A percentile compares a stretch with the other conserved stretches of the same genome.
Evolutionary conservation across 1,139 yeast species (phyloP).

Genomic region (Yamadazyma spencermartinsiae): DNA sequence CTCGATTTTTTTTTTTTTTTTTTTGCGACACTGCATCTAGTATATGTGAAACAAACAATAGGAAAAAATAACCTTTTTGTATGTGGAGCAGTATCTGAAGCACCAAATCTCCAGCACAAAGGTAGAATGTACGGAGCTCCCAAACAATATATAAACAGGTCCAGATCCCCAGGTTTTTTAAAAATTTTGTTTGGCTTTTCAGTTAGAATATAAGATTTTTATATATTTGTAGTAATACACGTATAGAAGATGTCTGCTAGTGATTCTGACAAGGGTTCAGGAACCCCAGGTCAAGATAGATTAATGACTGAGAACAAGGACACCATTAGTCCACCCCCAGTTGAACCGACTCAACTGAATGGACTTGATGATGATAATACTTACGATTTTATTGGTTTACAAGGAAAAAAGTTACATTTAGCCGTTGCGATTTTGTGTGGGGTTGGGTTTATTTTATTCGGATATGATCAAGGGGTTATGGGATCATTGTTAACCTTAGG

Average conservation of each 20-base stretch:
- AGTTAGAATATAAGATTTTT: too few species aligned
- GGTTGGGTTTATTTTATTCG: constrained; percentile 37
- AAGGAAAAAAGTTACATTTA: constrained; percentile 25
- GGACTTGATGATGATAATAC: constrained; percentile 16
- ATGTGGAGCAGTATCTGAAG: neutral
- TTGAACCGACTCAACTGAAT: constrained; percentile 6
- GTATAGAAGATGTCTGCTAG: constrained; percentile 8
- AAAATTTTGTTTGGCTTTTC: neutral
- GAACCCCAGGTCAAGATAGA: constrained; percentile 5
- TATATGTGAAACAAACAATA: constrained; percentile 2
- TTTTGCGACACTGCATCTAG: neutral
- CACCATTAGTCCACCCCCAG: constrained; percentile 6
- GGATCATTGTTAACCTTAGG: constrained; percentile 44
- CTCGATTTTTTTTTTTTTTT: neutral
- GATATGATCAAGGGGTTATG: constrained; percentile 54
- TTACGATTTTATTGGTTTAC: constrained; percentile 25
- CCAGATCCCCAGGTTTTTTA: neutral
- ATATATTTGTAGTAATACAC: neutral
- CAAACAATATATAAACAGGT: constrained; percentile 1
- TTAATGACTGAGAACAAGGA: constrained; percentile 4
- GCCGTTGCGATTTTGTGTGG: constrained; percentile 32
- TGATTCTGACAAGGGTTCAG: constrained; percentile 9
- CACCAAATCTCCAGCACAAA: constrained; percentile 2
- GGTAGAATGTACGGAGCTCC: neutral
- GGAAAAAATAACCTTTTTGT: neutral